A percentile compares a stretch with the other conserved stretches of the same genome.
phyloP scores from a whole-genome alignment of 2,329 filamentous ascomycete genomes.

The Fusarium udum region DNA sequence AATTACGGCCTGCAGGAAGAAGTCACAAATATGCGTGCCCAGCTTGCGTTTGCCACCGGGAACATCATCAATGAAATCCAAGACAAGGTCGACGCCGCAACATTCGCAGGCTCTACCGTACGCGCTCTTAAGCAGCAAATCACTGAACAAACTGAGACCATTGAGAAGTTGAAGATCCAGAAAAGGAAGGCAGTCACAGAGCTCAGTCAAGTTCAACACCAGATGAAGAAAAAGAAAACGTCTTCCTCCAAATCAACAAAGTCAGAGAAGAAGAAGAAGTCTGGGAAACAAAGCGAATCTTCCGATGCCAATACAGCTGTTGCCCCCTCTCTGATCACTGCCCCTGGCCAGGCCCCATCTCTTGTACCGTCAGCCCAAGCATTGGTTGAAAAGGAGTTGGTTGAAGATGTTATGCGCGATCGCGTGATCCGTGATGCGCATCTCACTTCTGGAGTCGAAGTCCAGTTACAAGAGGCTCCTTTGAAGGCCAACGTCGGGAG shows the following conservation, averaged over 20 bases:
- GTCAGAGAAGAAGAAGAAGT: neutral
- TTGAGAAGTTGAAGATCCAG: neutral
- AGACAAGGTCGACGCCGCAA: neutral
- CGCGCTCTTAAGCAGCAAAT: accelerated
- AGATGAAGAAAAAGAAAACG: neutral
- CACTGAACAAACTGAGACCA: accelerated
- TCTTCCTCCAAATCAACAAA: neutral
- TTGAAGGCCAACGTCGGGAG: accelerated
- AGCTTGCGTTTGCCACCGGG: neutral
- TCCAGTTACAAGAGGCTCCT: neutral
- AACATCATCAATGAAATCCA: neutral
- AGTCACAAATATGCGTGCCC: neutral
- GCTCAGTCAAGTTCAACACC: neutral
- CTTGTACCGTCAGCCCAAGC: neutral
- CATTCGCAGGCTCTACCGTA: accelerated
- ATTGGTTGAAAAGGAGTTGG: accelerated
- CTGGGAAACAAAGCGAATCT: neutral
- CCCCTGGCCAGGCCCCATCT: neutral
- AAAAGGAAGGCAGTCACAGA: neutral
- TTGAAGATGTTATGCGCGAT: neutral
- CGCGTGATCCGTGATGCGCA: neutral
- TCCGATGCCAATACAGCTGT: neutral
- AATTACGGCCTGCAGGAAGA: neutral
- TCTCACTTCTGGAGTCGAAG: neutral
- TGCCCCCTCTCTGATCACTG: neutral